Evolutionary conservation across 1,284 basidiomycete genomes (phyloP), one percentile per base, ranked within the genome.

Genomic region (Waitea zeae): DNA sequence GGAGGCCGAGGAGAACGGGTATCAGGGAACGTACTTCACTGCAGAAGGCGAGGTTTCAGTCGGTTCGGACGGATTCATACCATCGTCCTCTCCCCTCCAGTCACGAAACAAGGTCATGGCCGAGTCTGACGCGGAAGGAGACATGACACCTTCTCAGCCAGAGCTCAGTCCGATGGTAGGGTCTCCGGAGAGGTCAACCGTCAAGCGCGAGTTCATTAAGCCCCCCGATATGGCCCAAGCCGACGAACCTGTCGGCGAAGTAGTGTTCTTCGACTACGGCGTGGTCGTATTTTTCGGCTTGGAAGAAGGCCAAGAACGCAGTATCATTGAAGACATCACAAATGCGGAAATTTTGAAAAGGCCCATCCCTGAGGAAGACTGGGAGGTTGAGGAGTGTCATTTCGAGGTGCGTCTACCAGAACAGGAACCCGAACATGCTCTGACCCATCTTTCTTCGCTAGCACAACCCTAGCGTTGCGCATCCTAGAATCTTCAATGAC

Each of bases 321-420:
- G 71, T 41, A 75, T 93, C 30, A 54, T 93, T 36, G 84, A 89
- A 38, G 88, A 93, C 49, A 61, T 87, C 17, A 66, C 72, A n/a
- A 64, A 59, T 22, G 84, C 81, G 0, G 64, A 75, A 13, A 57
- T 70, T n/a, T 61, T 82, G 62, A 66, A 61, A 42, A 57, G 72
- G 31, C 60, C 57, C 43, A 57, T 78, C 20, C 54, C 52, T 1
- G 74, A 86, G 47, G 67, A 67, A 11, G 70, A 81, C 39, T 90
- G 87, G 86, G 86, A 92, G 52, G 61, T 88, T 12, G 88, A 93
- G 49, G 80, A 88, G 48, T 90, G 80, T 45, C 87, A 92, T 57
- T 92, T 74, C 53, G 64, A 70, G 11, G 82, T 84, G 46, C 33
- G 71, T 62, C 33, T 18, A 5, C 19, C 34, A 11, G 34, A 28